Base-by-base conservation (phyloP, 1,284 basidiomycete species). In the Cutaneotrichosporon cutaneum region DNA sequence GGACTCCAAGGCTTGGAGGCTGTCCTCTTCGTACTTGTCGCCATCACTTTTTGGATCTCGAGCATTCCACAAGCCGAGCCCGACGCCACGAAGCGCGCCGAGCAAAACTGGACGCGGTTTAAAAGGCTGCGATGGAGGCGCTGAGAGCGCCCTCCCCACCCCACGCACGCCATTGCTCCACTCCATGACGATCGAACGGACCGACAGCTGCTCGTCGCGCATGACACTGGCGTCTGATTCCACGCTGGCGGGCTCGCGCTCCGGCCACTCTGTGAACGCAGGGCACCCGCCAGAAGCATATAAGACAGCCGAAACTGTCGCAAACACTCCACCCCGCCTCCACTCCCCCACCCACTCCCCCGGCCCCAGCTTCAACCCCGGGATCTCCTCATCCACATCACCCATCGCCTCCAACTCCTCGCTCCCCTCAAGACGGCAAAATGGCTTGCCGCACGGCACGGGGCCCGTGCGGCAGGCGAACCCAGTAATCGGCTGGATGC, bases 161-260 rank as follows among this genome's bases (percentile, higher is more conserved):
- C 8, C 3, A 14, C 13, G 24, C 22, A 45, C 44, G 44, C 48
- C 48, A 32, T 11, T 18, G 2, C 26, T n/a, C 48, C 27, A 26
- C 26, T 18, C 18, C 27, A 51, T 51, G 27, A 30, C 27, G 26
- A 24, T 26, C 24, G 13, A n/a, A 51, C 24, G 24, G n/a, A 30
- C 26, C 5, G 48, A 51, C 48, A 51, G 48, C 48, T n/a, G 27
- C 16, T 51, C 22, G 47, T 48, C 48, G 48, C 26, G 48, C 48
- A 51, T 51, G 48, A 51, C 48, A n/a, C 18, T 30, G 18, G 48
- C 48, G 2, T 51, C 48, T 7, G 48, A 27, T 4, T 51, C 48
- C 8, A 51, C 48, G 14, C 27, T 51, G 48, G 48, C 48, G 48
- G 26, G 48, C 48, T 47, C 45, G 45, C 9, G 21, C n/a, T 22